Base-by-base conservation (phyloP, 1,284 basidiomycete species). In the Malassezia sp. region DNA sequence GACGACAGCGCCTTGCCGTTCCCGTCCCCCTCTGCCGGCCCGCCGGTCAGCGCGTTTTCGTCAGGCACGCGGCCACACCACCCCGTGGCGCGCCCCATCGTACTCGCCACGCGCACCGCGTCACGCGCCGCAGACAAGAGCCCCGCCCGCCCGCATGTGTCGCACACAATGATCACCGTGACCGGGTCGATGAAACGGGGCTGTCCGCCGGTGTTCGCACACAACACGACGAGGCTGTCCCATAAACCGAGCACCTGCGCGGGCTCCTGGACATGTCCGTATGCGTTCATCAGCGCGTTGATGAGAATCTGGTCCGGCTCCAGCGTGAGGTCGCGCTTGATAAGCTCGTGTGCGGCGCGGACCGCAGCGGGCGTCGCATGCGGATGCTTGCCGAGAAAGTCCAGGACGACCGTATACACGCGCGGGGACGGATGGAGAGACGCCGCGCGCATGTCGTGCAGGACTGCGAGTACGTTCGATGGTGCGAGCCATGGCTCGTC, bases 261-360 rank as follows among this genome's bases (percentile, higher is more conserved):
- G 49, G 80, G 82, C 45, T 79, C 80, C 3, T 80, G 81, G 4
- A 81, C 76, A 18, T 80, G 80, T 58, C 84, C 80, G 71, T 93
- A 95, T 1, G 85, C 82, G 67, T 85, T 80, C 84, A 95, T 87
- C 48, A 95, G 74, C 56, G 85, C 79, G 63, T 89, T 91, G 75
- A 84, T 81, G n/a, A 89, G 75, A 1, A 75, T 34, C 10, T 80
- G 75, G 60, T 89, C 83, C 2, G 85, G 84, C 17, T 79, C 76
- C 51, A 91, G 73, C 15, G 76, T 75, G 8, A 80, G 75, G 61
- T 93, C 87, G 32, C 88, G 74, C 36, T 80, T 81, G 57, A 93
- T 75, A 42, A 82, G 74, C 51, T 84, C 79, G 67, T 93, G 87
- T 15, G 83, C 75, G 21, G 81, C 77, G n/a, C 79, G 77, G 32